Evolutionary conservation across 306 rosid species (phyloP).

Genomic region (Gynostemma pentaphyllum): DNA sequence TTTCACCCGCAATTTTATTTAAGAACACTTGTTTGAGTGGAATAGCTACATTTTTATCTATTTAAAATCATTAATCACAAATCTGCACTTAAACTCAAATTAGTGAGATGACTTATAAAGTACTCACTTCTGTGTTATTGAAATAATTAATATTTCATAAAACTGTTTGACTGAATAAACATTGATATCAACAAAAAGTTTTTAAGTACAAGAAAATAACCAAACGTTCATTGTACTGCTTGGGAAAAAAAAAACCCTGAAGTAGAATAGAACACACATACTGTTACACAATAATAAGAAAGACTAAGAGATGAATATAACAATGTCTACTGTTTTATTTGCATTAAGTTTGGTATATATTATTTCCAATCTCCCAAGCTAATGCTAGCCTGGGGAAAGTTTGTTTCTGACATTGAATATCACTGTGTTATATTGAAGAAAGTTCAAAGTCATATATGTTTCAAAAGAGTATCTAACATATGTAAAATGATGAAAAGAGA

Average conservation of each 20-base stretch:
- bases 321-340: slow-evolving; percentile 16
- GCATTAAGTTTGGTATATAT: slow-evolving; percentile 21
- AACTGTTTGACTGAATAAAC: no score
- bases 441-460: slow-evolving; percentile 14
- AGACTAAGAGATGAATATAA: not conserved
- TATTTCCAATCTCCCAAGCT: slow-evolving; percentile 17
- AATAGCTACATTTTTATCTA: no score
- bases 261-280: not conserved
- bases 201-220: no score
- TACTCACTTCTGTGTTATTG: no score
- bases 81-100: no score
- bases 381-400: slow-evolving; percentile 11
- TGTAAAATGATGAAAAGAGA: slow-evolving; percentile 15
- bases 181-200: no score
- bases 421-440: slow-evolving; percentile 1
- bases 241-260: not conserved
- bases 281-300: not conserved
- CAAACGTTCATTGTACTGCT: no score
- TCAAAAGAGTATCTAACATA: slow-evolving; percentile 11
- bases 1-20: no score
- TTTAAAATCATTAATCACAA: no score
- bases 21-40: no score
- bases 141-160: no score
- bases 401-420: slow-evolving; percentile 14
- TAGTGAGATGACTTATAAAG: no score